Conservation (phyloP, 805 yeast species). For the Torulaspora maleeae region DNA sequence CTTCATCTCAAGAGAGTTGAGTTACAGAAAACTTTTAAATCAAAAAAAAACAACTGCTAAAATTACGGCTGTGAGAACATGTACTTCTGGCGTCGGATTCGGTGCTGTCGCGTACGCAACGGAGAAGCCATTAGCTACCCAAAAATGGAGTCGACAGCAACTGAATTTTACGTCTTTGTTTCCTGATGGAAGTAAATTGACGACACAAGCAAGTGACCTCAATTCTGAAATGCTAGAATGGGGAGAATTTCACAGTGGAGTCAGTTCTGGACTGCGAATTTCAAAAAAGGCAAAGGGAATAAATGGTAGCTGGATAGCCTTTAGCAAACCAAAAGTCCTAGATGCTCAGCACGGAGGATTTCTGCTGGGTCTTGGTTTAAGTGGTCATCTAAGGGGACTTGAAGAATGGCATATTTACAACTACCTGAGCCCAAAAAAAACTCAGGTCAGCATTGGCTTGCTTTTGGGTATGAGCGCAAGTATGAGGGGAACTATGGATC, state of each 20-base stretch:
- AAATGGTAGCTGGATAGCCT: slow-evolving; percentile 84
- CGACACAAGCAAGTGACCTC: slow-evolving; percentile 51
- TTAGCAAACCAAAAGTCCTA: slow-evolving; percentile 66
- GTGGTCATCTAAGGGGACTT: slow-evolving; percentile 74
- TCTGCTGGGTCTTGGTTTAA: slow-evolving; percentile 83
- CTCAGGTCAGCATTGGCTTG: slow-evolving; percentile 78
- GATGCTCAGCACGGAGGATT: slow-evolving; percentile 93
- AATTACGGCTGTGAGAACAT: slow-evolving; percentile 62
- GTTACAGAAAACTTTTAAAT: slow-evolving; percentile 50
- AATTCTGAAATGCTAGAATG: slow-evolving; percentile 54
- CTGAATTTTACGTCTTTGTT: slow-evolving; percentile 64
- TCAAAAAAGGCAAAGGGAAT: slow-evolving; percentile 58
- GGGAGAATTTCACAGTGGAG: slow-evolving; percentile 94
- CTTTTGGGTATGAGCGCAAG: slow-evolving; percentile 92
- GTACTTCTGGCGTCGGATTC: slow-evolving; percentile 42
- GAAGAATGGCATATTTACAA: slow-evolving; percentile 98
- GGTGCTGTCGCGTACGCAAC: slow-evolving; percentile 32
- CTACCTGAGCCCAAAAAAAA: slow-evolving; percentile 84
- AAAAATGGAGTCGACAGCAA: slow-evolving; percentile 72
- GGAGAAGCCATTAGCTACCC: slow-evolving; percentile 74
- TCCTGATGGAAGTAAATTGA: slow-evolving; percentile 63
- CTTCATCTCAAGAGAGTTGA: slow-evolving; percentile 40
- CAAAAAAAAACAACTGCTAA: slow-evolving; percentile 56
- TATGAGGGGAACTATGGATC: slow-evolving; percentile 73
- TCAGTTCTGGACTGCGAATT: slow-evolving; percentile 75